Percentiles rank a stretch among this genome's conserved stretches.
These are phyloP conservation scores for Podaxis sp. DNA, from an alignment of 768 basidiomycete genomes.

Conservation along the genomic window DNA sequence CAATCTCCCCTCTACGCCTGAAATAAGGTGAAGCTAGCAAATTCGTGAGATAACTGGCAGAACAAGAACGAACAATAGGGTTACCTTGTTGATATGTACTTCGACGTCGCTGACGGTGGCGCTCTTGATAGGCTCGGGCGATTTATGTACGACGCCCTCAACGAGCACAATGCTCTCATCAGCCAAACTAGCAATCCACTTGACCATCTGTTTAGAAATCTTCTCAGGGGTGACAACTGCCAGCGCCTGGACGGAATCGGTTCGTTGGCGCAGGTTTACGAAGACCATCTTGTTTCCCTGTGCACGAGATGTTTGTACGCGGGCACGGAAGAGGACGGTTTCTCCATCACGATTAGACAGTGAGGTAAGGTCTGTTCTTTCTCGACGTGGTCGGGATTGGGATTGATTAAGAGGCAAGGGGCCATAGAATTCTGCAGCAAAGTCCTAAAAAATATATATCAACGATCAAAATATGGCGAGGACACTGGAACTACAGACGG, in stretches of 20 bases:
- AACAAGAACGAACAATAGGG: constrained; percentile 16
- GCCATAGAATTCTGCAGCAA: constrained; percentile 79
- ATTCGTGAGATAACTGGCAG: not conserved
- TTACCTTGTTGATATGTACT: constrained; percentile 78
- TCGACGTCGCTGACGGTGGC: constrained; percentile 87
- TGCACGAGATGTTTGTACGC: constrained; percentile 87
- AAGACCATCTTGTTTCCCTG: constrained; percentile 97
- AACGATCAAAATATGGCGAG: constrained; percentile 11
- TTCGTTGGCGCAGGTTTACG: constrained; percentile 86
- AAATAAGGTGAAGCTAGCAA: constrained; percentile 73
- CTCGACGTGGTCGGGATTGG: constrained; percentile 63
- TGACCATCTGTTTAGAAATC: constrained; percentile 97
- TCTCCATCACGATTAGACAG: constrained; percentile 70
- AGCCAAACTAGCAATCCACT: constrained; percentile 77
- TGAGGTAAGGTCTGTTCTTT: constrained; percentile 63
- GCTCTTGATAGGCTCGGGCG: constrained; percentile 86
- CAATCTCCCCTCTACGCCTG: constrained; percentile 75
- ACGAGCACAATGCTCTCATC: constrained; percentile 92
- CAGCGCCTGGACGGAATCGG: constrained; percentile 84
- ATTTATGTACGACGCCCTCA: constrained; percentile 78
- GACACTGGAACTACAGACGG: constrained; percentile 37
- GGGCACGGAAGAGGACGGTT: constrained; percentile 80
- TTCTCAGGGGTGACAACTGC: constrained; percentile 68
- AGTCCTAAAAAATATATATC: constrained; percentile 55
- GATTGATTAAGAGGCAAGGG: constrained; percentile 90